A percentile compares a stretch with the other conserved stretches of the same genome.
These are phyloP conservation scores for Fraxinus cuspidata DNA, from an alignment of 257 asterid species.

Conservation along the genomic window DNA sequence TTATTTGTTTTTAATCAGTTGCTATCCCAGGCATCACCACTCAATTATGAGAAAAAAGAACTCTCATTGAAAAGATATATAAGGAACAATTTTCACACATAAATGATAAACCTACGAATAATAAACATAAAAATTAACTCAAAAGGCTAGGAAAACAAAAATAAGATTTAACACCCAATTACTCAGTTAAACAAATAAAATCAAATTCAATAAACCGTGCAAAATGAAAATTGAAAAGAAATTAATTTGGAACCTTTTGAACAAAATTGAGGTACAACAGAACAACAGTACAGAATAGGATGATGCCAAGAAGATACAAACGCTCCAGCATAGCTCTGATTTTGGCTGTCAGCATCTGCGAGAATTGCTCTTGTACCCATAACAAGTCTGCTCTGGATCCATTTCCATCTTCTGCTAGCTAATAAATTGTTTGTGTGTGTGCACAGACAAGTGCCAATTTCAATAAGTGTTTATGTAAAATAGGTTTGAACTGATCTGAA, in stretches of 20 bases:
- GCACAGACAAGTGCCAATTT: background rate
- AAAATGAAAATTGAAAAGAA: background rate
- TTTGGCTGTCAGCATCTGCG: background rate
- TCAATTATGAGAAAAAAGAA: background rate
- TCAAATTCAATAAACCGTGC: background rate
- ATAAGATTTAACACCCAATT: background rate
- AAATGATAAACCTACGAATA: background rate
- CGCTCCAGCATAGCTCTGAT: background rate
- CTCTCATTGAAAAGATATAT: background rate
- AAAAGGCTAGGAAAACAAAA: background rate
- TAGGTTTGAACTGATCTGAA: background rate
- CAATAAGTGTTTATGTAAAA: background rate
- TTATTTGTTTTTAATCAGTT: background rate
- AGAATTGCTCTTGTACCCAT: background rate
- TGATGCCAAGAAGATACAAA: background rate
- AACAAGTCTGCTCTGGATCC: conserved; percentile 3
- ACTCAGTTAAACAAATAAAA: background rate
- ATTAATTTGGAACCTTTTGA: background rate
- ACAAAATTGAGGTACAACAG: background rate
- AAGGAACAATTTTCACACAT: background rate
- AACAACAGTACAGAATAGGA: background rate
- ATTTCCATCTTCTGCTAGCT: background rate
- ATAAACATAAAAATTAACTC: background rate
- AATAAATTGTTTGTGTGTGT: background rate
- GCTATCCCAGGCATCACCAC: background rate